Evolutionary conservation across 192 early-diverging fungal species (phyloP).

Genomic region (Spizellomyces punctatus): DNA sequence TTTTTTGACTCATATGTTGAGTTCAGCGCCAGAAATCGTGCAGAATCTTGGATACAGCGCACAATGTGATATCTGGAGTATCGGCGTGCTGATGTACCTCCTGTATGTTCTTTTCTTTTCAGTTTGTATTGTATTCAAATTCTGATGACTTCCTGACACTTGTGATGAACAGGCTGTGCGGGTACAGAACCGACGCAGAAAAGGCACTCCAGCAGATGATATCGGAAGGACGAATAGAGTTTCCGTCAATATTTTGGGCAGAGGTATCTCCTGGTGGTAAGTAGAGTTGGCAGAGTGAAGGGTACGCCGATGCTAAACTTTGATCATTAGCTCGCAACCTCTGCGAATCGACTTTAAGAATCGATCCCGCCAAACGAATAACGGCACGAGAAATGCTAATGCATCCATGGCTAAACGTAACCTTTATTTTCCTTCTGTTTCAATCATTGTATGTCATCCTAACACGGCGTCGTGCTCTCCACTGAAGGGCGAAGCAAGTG

Average conservation of each 20-base stretch:
- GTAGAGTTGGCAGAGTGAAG: too few species aligned
- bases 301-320: neutral
- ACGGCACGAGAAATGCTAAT: slow-evolving; percentile 72
- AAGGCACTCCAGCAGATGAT: slow-evolving; percentile 35
- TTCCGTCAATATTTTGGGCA: too few species aligned
- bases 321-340: slow-evolving; percentile 21
- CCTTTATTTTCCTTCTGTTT: too few species aligned
- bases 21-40: slow-evolving; percentile 76
- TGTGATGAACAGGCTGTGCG: slow-evolving; percentile 35
- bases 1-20: too few species aligned
- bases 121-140: too few species aligned
- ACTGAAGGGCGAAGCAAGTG: too few species aligned
- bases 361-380: slow-evolving; percentile 67
- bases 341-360: slow-evolving; percentile 42
- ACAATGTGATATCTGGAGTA: slow-evolving; percentile 80
- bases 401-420: slow-evolving; percentile 60
- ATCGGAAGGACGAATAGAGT: slow-evolving; percentile 8
- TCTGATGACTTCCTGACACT: too few species aligned
- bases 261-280: too few species aligned
- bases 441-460: too few species aligned
- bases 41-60: slow-evolving; percentile 31
- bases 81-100: slow-evolving; percentile 84
- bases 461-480: too few species aligned
- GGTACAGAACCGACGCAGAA: slow-evolving; percentile 76
- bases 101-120: slow-evolving; percentile 29